Percentiles rank a stretch among this genome's conserved stretches.
phyloP scores from a whole-genome alignment of 495 filamentous ascomycete species.

The Achaetomiella virescens region DNA sequence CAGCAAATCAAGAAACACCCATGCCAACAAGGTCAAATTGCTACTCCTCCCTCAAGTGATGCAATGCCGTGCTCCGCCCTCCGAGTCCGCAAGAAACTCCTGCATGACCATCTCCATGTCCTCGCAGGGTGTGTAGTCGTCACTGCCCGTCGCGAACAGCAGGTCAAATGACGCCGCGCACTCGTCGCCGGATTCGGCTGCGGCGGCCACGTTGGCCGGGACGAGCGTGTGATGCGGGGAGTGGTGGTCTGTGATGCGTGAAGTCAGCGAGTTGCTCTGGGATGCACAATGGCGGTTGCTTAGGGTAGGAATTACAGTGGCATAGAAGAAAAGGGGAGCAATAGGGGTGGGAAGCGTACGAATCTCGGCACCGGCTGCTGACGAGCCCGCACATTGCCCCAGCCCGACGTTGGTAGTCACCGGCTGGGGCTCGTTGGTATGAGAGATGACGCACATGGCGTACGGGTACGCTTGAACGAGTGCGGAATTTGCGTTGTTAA shows the following conservation, averaged over 20 bases:
- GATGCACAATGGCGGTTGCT: neutral
- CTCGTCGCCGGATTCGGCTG: neutral
- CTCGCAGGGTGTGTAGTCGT: conserved; percentile 3
- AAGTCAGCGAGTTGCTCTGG: neutral
- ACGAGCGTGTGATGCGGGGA: neutral
- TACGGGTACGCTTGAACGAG: too few relatives aligned
- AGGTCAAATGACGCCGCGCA: neutral
- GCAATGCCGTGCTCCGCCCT: neutral
- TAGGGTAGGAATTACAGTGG: too few relatives aligned
- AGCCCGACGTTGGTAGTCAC: conserved; percentile 4
- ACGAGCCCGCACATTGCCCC: conserved; percentile 3
- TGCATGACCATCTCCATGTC: conserved; percentile 5
- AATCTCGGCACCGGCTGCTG: neutral
- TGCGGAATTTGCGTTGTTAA: too few relatives aligned
- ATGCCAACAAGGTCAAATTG: neutral
- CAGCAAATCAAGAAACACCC: neutral
- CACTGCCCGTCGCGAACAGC: neutral
- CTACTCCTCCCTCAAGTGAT: neutral
- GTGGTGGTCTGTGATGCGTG: neutral
- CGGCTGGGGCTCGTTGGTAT: neutral
- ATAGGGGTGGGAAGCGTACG: neutral
- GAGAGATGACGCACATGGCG: neutral
- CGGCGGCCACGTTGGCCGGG: neutral
- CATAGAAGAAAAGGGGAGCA: neutral
- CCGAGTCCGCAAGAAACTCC: conserved; percentile 6